A percentile compares a stretch with the other conserved stretches of the same genome.
phyloP scores from a whole-genome alignment of 495 filamentous ascomycete genomes.

The Podospora fimiseda region DNA sequence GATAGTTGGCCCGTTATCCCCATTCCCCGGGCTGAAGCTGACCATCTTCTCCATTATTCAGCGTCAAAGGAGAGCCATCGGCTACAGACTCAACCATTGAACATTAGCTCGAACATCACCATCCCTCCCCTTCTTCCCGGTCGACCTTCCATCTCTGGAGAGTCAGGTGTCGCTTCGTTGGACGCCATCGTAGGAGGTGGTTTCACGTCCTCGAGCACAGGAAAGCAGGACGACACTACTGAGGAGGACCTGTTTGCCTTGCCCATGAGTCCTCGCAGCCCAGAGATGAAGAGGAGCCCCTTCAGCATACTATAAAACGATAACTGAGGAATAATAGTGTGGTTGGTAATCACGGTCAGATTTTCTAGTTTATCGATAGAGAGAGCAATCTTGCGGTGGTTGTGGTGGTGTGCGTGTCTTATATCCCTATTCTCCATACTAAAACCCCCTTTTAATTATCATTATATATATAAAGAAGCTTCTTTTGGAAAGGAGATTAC shows the following conservation, averaged over 20 bases:
- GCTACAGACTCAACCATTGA: conserved; percentile 7
- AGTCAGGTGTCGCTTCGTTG: conserved; percentile 35
- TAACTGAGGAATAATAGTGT: too few species aligned
- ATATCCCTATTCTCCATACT: too few species aligned
- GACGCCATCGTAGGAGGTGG: conserved; percentile 40
- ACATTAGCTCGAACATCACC: background rate
- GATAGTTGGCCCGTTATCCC: background rate
- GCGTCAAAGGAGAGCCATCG: background rate
- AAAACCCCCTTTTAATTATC: too few species aligned
- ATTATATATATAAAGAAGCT: too few species aligned
- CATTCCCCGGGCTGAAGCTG: too few species aligned
- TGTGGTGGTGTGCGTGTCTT: too few species aligned
- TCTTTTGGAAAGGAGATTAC: too few species aligned
- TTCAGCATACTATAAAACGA: conserved; percentile 51
- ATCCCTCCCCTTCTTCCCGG: background rate
- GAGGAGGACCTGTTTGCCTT: conserved; percentile 76
- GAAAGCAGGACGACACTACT: conserved; percentile 31
- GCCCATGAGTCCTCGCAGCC: conserved; percentile 70
- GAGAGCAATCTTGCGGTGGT: too few species aligned
- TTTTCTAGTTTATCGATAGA: too few species aligned
- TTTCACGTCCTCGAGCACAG: conserved; percentile 22
- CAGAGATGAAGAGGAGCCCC: conserved; percentile 70
- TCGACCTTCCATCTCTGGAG: background rate
- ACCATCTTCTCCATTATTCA: background rate
- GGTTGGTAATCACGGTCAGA: too few species aligned